Conservation (phyloP, 2,329 filamentous ascomycete species). For the Ophiosphaerella herpotricha region DNA sequence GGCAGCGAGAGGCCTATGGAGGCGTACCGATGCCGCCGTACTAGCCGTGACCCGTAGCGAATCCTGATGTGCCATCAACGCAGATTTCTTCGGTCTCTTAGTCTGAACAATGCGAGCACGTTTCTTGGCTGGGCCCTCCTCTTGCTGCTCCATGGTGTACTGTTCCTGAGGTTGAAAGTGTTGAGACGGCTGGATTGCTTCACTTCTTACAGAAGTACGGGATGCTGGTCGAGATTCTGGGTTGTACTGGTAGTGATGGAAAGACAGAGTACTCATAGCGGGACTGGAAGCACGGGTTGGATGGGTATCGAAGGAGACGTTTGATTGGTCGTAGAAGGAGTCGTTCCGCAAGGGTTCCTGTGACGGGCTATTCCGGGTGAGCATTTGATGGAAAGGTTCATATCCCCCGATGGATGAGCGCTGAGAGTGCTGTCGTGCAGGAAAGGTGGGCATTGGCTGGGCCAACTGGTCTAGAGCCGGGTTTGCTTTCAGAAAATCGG, state of each 20-base stretch:
- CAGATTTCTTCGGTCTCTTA: constrained; percentile 71
- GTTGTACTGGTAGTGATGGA: constrained; percentile 35
- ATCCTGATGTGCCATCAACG: constrained; percentile 74
- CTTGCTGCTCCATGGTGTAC: constrained; percentile 35
- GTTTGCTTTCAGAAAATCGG: constrained; percentile 74
- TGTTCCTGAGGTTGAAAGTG: constrained; percentile 24
- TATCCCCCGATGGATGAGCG: constrained; percentile 33
- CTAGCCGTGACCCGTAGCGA: constrained; percentile 89
- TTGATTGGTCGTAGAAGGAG: constrained; percentile 32
- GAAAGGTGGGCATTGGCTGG: constrained; percentile 25
- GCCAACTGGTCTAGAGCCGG: constrained; percentile 50
- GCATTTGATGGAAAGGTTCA: constrained; percentile 45
- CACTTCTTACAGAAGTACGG: constrained; percentile 44
- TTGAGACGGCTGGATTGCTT: constrained; percentile 24
- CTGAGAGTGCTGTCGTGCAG: constrained; percentile 18
- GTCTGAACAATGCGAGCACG: constrained; percentile 77
- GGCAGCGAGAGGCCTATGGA: constrained; percentile 72
- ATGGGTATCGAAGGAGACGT: constrained; percentile 32
- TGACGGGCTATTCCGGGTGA: constrained; percentile 36
- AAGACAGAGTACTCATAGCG: constrained; percentile 49
- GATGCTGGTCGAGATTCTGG: constrained; percentile 46
- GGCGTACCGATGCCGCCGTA: constrained; percentile 83
- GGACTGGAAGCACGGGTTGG: constrained; percentile 53
- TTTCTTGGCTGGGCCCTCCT: constrained; percentile 70
- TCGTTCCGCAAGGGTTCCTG: constrained; percentile 32